Evolutionary conservation across 768 basidiomycete genomes (phyloP).

Genomic region (Mycena rebaudengoi): DNA sequence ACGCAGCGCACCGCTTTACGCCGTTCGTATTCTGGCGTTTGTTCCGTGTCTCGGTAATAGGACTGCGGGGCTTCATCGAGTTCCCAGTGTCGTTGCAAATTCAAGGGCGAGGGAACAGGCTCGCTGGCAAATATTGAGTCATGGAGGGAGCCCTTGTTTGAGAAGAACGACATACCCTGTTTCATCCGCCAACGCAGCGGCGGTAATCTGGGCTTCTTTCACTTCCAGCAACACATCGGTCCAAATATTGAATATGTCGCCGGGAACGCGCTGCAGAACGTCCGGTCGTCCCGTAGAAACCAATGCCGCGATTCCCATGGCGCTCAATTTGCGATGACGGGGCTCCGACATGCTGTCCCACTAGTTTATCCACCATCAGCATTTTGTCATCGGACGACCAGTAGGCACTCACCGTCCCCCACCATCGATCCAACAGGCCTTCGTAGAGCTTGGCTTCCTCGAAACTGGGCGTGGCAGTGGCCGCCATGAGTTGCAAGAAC

Average conservation of each 20-base stretch:
- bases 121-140: not conserved
- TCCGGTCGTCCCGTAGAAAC: constrained; percentile 79
- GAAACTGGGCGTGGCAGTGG: constrained; percentile 58
- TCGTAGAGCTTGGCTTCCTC: constrained; percentile 69
- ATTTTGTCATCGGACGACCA: not conserved
- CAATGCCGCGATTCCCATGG: constrained; percentile 82
- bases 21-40: constrained; percentile 79
- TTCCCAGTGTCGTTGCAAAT: constrained; percentile 76
- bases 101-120: constrained; percentile 43
- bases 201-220: constrained; percentile 66
- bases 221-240: constrained; percentile 89
- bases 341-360: constrained; percentile 93
- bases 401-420: constrained; percentile 68
- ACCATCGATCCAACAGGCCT: constrained; percentile 80
- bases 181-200: constrained; percentile 41
- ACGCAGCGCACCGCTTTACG: constrained; percentile 71
- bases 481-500: constrained; percentile 76
- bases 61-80: constrained; percentile 62
- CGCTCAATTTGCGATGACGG: constrained; percentile 81
- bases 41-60: constrained; percentile 71
- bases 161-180: constrained; percentile 37
- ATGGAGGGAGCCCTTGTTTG: constrained; percentile 19
- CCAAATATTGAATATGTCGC: constrained; percentile 89
- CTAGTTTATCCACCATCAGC: constrained; percentile 46
- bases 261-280: constrained; percentile 73